These are phyloP conservation scores for Phytophthora constricta DNA, from an alignment of 352 stramenopile species.

Conservation along the genomic window DNA sequence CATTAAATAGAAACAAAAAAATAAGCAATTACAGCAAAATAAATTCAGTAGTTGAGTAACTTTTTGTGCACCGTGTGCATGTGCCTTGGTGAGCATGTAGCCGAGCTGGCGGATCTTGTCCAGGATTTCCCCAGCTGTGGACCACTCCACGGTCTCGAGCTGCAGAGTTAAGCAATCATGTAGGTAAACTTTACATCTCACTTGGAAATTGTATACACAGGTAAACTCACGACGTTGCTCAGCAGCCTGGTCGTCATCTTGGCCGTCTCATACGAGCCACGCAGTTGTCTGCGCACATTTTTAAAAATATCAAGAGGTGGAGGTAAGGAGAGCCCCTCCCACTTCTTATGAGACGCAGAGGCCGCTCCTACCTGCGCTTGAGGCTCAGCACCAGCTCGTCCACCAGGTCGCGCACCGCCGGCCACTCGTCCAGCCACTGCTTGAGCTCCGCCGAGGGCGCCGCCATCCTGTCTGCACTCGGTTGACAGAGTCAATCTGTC, in stretches of 20 bases:
- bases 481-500: no score
- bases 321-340: background rate
- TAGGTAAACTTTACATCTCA: slow-evolving; percentile 8
- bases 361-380: slow-evolving; percentile 64
- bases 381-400: slow-evolving; percentile 82
- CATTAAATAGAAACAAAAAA: background rate
- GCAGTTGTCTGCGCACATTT: slow-evolving; percentile 75
- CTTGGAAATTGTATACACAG: background rate
- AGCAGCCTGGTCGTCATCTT: slow-evolving; percentile 81
- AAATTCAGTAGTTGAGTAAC: background rate
- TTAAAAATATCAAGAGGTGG: slow-evolving; percentile 2
- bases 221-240: slow-evolving; percentile 66
- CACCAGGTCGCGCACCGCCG: slow-evolving; percentile 67
- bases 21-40: background rate
- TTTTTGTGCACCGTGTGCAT: slow-evolving; percentile 61
- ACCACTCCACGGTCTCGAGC: slow-evolving; percentile 83
- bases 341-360: background rate
- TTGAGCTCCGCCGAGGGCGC: slow-evolving; percentile 47
- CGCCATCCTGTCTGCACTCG: slow-evolving; percentile 23
- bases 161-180: slow-evolving; percentile 20
- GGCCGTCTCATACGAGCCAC: slow-evolving; percentile 82
- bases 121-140: slow-evolving; percentile 81
- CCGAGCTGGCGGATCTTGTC: slow-evolving; percentile 84
- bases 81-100: slow-evolving; percentile 83
- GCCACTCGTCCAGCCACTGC: slow-evolving; percentile 82